Conservation (phyloP, 78 protist genomes). For the Dictyostelium discoideum region DNA sequence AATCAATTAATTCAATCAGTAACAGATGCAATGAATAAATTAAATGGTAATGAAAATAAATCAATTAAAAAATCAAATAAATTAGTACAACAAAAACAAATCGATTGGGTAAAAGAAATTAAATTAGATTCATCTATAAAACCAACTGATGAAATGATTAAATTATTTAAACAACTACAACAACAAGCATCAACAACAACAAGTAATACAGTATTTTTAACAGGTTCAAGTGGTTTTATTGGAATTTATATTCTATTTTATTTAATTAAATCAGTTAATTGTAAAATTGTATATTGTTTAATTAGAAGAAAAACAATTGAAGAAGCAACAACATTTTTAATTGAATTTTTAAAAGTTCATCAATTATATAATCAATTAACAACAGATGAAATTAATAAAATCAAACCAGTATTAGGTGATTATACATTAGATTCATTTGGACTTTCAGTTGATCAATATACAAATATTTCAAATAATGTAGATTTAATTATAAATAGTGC, state of each 20-base stretch:
- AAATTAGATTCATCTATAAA: background rate
- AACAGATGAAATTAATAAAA: background rate
- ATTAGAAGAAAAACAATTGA: background rate
- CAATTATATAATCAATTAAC: background rate
- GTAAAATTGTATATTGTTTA: background rate
- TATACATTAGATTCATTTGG: background rate
- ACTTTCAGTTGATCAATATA: background rate
- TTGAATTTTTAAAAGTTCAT: background rate
- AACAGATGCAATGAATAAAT: background rate
- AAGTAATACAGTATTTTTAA: slow-evolving; percentile 9
- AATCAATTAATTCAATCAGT: slow-evolving; percentile 18
- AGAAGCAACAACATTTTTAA: background rate
- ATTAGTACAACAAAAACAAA: background rate
- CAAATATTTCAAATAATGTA: background rate
- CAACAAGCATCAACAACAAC: background rate
- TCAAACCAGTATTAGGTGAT: background rate
- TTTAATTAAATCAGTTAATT: background rate
- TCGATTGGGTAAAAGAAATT: background rate
- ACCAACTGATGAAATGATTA: background rate
- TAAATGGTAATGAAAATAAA: background rate
- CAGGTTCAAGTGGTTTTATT: slow-evolving; percentile 38
- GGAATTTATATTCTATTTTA: background rate
- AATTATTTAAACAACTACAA: background rate
- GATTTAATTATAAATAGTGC: slow-evolving; percentile 27
- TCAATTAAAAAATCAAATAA: background rate